A percentile compares a stretch with the other conserved stretches of the same genome.
Conservation (phyloP, 108 stramenopile species). For the Cyclotella kingstonii region DNA sequence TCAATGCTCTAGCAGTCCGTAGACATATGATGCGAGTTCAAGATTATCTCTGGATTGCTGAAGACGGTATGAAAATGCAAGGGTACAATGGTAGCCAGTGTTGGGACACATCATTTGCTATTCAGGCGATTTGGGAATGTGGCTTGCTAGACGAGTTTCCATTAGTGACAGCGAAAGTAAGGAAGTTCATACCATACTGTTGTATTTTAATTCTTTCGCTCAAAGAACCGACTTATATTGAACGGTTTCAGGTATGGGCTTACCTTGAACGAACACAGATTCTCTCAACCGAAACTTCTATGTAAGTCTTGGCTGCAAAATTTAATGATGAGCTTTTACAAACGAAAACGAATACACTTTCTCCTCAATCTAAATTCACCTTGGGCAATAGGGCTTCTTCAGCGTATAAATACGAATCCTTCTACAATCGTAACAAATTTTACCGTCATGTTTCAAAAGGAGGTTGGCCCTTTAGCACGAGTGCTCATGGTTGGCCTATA, state of each 20-base stretch:
- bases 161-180: constrained; percentile 54
- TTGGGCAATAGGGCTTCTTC: constrained; percentile 54
- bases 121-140: constrained; percentile 89
- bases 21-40: constrained; percentile 86
- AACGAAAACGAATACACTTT: too few species aligned
- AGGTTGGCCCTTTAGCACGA: constrained; percentile 98
- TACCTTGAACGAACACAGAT: constrained; percentile 88
- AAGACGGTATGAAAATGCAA: constrained; percentile 99
- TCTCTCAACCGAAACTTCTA: constrained; percentile 72
- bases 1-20: constrained; percentile 59
- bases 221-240: too few species aligned
- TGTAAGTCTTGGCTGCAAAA: too few species aligned
- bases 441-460: constrained; percentile 95
- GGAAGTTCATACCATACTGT: neutral
- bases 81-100: constrained; percentile 98
- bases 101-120: constrained; percentile 98
- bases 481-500: constrained; percentile 99
- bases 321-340: too few species aligned
- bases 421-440: constrained; percentile 67
- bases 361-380: too few species aligned
- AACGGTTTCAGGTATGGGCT: constrained; percentile 54
- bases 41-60: constrained; percentile 98
- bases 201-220: neutral
- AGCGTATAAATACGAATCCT: constrained; percentile 79
- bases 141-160: constrained; percentile 81